Conservation (phyloP, 2,329 filamentous ascomycete genomes). For the Samsoniella hepiali region DNA sequence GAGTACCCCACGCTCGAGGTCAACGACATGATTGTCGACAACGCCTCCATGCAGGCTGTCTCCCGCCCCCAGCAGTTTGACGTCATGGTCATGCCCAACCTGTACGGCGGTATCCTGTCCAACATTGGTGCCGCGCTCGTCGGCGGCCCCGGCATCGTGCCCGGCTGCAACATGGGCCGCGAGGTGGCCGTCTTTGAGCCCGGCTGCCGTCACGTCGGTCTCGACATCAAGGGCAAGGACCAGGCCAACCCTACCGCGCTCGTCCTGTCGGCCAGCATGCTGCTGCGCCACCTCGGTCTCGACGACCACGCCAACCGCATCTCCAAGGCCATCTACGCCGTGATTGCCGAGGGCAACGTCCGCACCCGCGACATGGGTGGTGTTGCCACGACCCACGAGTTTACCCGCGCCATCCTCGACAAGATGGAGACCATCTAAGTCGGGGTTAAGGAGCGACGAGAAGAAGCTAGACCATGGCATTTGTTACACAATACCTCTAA, state of each 20-base stretch:
- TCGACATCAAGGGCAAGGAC: slow-evolving; percentile 99
- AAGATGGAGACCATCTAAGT: slow-evolving; percentile 81
- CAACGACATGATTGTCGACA: slow-evolving; percentile 99
- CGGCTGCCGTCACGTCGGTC: slow-evolving; percentile 96
- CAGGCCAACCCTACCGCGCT: slow-evolving; percentile 97
- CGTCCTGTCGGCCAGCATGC: slow-evolving; percentile 93
- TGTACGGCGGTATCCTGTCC: slow-evolving; percentile 97
- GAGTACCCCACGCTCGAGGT: slow-evolving; percentile 94
- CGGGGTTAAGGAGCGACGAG: neutral
- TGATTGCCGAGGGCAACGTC: slow-evolving; percentile 83
- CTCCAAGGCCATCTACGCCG: slow-evolving; percentile 74
- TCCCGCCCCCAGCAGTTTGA: slow-evolving; percentile 96
- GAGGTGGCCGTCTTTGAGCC: slow-evolving; percentile 98
- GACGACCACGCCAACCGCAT: slow-evolving; percentile 99
- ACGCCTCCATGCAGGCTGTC: slow-evolving; percentile 99
- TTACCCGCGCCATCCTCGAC: slow-evolving; percentile 89
- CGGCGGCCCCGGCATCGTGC: slow-evolving; percentile 93
- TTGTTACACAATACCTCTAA: neutral
- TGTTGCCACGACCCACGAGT: slow-evolving; percentile 83
- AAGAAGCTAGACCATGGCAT: neutral
- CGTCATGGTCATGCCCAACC: slow-evolving; percentile 99
- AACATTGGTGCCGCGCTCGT: slow-evolving; percentile 98
- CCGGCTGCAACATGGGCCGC: slow-evolving; percentile 98
- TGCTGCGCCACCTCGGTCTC: slow-evolving; percentile 92
- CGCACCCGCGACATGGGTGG: slow-evolving; percentile 97